A percentile compares a stretch with the other conserved stretches of the same genome.
Evolutionary conservation across 1,284 basidiomycete species (phyloP).

Genomic region (Boletus mariae): DNA sequence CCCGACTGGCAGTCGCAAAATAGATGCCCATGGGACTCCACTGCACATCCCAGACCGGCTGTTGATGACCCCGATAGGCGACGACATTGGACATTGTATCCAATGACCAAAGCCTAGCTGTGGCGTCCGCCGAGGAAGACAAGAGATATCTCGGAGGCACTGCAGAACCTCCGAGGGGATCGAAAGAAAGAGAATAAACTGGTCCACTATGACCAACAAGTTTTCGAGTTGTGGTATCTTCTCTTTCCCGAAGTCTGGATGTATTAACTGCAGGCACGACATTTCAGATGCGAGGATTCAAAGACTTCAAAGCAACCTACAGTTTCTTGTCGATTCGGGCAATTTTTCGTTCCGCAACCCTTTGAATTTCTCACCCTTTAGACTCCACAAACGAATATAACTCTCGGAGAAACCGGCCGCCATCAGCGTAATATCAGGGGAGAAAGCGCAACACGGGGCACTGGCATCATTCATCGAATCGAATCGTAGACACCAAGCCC

Average conservation of each 20-base stretch:
- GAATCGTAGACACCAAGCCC: constrained; percentile 4
- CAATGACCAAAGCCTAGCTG: constrained; percentile 90
- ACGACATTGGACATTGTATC: constrained; percentile 94
- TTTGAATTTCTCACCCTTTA: constrained; percentile 88
- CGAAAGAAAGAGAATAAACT: constrained; percentile 93
- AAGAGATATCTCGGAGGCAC: constrained; percentile 84
- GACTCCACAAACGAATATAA: constrained; percentile 91
- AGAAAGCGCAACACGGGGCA: constrained; percentile 85
- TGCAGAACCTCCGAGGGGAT: constrained; percentile 85
- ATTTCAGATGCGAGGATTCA: constrained; percentile 1
- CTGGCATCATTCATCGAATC: constrained; percentile 40
- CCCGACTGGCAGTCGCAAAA: constrained; percentile 93
- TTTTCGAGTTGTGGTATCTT: constrained; percentile 82
- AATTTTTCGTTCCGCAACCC: constrained; percentile 76
- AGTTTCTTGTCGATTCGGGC: constrained; percentile 61
- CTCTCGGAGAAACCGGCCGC: constrained; percentile 97
- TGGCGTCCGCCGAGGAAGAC: constrained; percentile 92
- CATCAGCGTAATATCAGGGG: constrained; percentile 89
- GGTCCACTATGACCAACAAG: constrained; percentile 96
- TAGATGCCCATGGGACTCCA: constrained; percentile 99
- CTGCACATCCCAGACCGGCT: constrained; percentile 98
- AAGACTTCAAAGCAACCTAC: constrained; percentile 40
- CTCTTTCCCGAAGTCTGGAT: constrained; percentile 71
- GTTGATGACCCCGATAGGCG: constrained; percentile 93
- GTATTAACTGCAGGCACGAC: constrained; percentile 45